Evolutionary conservation across 2,329 filamentous ascomycete species (phyloP).

Genomic region (Emergomyces orientalis): DNA sequence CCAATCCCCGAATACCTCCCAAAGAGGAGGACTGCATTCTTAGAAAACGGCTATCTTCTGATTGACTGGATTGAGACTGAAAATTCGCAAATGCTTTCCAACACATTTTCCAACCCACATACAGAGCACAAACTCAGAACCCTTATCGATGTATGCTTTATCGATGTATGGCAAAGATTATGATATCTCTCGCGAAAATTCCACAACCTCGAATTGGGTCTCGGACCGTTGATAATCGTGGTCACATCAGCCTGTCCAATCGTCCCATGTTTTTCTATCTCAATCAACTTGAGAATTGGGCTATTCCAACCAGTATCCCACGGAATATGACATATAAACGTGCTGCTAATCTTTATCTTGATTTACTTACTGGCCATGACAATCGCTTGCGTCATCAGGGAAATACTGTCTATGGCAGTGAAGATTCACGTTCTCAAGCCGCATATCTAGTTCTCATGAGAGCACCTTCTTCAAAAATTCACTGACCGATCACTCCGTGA

Average conservation of each 20-base stretch:
- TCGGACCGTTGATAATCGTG: constrained; percentile 17
- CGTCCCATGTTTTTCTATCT: constrained; percentile 18
- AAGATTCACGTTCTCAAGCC: constrained; percentile 8
- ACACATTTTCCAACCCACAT: constrained; percentile 6
- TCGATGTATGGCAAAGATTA: constrained; percentile 12
- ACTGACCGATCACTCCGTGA: constrained; percentile 18
- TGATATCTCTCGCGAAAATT: constrained; percentile 14
- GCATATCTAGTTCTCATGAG: constrained; percentile 21
- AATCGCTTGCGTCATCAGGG: constrained; percentile 18
- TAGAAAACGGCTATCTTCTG: constrained; percentile 11
- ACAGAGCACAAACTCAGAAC: constrained; percentile 12
- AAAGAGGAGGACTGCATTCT: not conserved
- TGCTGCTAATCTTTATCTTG: constrained; percentile 18
- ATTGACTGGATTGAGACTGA: constrained; percentile 13
- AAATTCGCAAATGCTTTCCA: constrained; percentile 7
- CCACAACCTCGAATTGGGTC: constrained; percentile 18
- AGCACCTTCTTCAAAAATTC: constrained; percentile 23
- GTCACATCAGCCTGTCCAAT: constrained; percentile 16
- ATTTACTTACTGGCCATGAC: constrained; percentile 19
- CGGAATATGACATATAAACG: constrained; percentile 19
- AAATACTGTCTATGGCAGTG: constrained; percentile 13
- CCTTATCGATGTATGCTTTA: constrained; percentile 17
- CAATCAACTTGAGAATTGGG: constrained; percentile 18
- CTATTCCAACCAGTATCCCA: constrained; percentile 19
- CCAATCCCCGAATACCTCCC: constrained; percentile 7